These are phyloP conservation scores for Saprolegnia parasitica DNA, from an alignment of 352 stramenopile species.

Conservation along the genomic window DNA sequence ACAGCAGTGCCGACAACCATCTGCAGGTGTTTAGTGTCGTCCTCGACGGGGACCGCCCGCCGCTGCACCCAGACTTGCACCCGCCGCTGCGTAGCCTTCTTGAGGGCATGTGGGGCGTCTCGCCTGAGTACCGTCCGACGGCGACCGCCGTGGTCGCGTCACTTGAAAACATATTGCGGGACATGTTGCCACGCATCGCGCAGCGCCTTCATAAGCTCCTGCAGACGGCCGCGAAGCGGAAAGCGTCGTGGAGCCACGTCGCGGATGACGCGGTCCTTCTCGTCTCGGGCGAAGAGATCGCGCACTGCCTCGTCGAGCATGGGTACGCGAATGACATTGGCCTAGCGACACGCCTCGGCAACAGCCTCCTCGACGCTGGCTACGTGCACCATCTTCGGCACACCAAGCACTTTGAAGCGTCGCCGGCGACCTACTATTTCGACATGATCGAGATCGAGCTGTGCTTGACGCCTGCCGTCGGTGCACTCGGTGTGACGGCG, in stretches of 20 bases:
- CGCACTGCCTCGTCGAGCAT: constrained; percentile 40
- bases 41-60: constrained; percentile 48
- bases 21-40: constrained; percentile 67
- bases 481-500: not conserved
- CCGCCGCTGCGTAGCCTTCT: constrained; percentile 46
- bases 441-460: constrained; percentile 15
- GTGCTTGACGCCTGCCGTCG: not conserved
- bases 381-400: constrained; percentile 59
- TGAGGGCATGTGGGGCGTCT: constrained; percentile 44
- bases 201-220: constrained; percentile 33
- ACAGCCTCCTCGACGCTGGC: constrained; percentile 57
- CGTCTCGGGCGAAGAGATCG: constrained; percentile 44
- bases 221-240: not conserved
- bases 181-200: constrained; percentile 32
- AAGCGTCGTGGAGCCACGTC: not conserved
- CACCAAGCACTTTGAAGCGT: constrained; percentile 45
- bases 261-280: constrained; percentile 20
- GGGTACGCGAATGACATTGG: constrained; percentile 40
- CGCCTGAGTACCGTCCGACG: constrained; percentile 31
- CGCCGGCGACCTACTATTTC: constrained; percentile 34
- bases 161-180: constrained; percentile 33
- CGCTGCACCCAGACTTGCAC: constrained; percentile 36
- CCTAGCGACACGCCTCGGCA: constrained; percentile 50
- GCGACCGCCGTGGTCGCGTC: constrained; percentile 31
- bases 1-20: constrained; percentile 49